Base-by-base conservation (phyloP, 805 yeast species). In the Lachancea dasiensis region DNA sequence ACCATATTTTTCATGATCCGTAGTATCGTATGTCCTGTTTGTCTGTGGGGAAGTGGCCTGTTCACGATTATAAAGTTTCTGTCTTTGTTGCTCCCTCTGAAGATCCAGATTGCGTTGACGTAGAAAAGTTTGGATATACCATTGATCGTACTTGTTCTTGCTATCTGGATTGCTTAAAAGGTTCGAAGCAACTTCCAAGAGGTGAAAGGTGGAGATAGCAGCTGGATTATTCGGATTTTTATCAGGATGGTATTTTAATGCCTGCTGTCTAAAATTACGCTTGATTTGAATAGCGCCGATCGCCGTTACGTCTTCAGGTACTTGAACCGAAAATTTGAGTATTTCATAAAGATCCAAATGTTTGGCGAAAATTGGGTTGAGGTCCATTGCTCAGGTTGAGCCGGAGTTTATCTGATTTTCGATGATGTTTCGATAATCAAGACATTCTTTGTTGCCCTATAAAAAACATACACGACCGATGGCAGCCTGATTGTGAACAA, bases 261-360 rank as follows among this genome's bases (percentile, higher is more conserved):
- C 56, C 40, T 54, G 27, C 13, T 28, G 31, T 20, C 54, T 44
- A 34, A 46, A 55, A 15, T 37, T 47, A 24, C 37, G 51, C 37
- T 44, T 44, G 4, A 56, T 39, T 6, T 42, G 49, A 34, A 34
- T 34, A 24, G 28, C 38, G 16, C 68, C 65, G 14, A 72, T 68
- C 45, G 65, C 62, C 46, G 63, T 69, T 6, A 73, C 72, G 38
- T 67, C 51, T 7, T 70, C 72, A 14, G 65, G 51, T 25, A 70
- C 65, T 18, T 58, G n/a, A 1, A 35, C 32, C 4, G 8, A 34
- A 3, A 70, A 64, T 15, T 68, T 72, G 37, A 71, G 60, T 46
- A 69, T 61, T 31, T 65, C 69, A 51, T 71, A 71, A 35, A 70
- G 67, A 22, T 51, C 44, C 6, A 44, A 21, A 2, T 35, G 32